Evolutionary conservation across 2,329 filamentous ascomycete genomes (phyloP).

Genomic region (Eutypella sp.): DNA sequence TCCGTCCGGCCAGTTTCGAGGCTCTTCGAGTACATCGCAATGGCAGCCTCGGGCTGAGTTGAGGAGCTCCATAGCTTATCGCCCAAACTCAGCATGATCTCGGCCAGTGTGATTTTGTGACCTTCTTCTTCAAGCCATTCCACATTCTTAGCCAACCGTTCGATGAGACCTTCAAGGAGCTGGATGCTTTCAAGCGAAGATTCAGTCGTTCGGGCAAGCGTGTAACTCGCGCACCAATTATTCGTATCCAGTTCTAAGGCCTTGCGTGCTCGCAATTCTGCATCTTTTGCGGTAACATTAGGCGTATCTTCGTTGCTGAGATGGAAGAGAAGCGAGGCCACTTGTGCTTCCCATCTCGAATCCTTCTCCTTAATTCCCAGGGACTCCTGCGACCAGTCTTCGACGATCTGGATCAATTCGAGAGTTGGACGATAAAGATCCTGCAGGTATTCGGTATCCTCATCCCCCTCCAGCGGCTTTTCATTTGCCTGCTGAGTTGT

Average conservation of each 20-base stretch:
- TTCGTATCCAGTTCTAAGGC: not conserved
- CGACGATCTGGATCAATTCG: not conserved
- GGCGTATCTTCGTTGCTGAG: not conserved
- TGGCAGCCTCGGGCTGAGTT: not conserved
- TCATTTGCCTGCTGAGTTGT: not conserved
- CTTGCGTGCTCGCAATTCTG: not conserved
- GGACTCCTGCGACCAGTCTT: not conserved
- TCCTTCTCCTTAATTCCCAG: not conserved
- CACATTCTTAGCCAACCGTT: not conserved
- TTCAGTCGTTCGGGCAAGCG: not conserved
- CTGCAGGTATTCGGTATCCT: not conserved
- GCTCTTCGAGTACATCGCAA: not conserved
- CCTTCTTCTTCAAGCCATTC: not conserved
- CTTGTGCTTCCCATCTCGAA: not conserved
- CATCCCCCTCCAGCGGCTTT: not conserved
- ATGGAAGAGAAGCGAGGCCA: not conserved
- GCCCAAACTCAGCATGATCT: not conserved
- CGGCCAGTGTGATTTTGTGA: not conserved
- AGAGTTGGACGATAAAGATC: not conserved
- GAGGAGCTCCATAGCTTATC: not conserved
- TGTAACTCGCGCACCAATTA: not conserved
- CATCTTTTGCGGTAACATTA: not conserved
- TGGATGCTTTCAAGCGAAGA: not conserved
- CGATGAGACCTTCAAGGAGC: not conserved
- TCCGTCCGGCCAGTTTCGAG: not conserved